A percentile compares a stretch with the other conserved stretches of the same genome.
Evolutionary conservation across 2,329 filamentous ascomycete species (phyloP).

Genomic region (Xylariaceae sp.): DNA sequence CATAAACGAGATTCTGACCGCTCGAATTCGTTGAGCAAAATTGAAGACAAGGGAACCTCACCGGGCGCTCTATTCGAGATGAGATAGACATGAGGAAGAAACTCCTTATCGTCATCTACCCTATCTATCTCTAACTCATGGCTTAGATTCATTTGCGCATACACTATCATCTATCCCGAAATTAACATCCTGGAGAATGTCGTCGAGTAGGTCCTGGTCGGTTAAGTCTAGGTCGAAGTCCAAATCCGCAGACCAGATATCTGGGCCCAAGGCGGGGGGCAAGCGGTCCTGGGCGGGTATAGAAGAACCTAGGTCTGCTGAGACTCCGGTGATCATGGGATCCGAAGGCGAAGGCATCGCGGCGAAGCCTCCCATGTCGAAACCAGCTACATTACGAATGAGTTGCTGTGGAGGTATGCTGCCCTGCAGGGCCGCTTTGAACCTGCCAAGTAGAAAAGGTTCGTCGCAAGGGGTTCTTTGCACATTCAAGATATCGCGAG

Average conservation of each 20-base stretch:
- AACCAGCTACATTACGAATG: neutral
- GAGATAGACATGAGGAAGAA: neutral
- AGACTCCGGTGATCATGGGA: slow-evolving; percentile 12
- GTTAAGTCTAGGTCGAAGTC: slow-evolving; percentile 24
- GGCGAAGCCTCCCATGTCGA: slow-evolving; percentile 7
- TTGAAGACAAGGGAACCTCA: too few species aligned
- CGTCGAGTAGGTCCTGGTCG: slow-evolving; percentile 27
- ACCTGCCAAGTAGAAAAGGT: slow-evolving; percentile 45
- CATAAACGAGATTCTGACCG: too few species aligned
- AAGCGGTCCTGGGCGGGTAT: neutral
- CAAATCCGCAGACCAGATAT: slow-evolving; percentile 19
- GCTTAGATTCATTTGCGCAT: neutral
- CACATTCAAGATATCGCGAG: slow-evolving; percentile 43
- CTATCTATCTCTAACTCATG: slow-evolving; percentile 1
- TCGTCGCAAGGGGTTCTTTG: slow-evolving; percentile 51
- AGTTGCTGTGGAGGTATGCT: neutral
- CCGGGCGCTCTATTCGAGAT: too few species aligned
- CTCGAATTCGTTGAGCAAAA: too few species aligned
- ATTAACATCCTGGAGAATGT: slow-evolving; percentile 27
- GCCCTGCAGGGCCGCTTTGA: slow-evolving; percentile 42
- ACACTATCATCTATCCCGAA: slow-evolving; percentile 16
- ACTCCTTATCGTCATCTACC: slow-evolving; percentile 1
- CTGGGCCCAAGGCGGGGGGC: slow-evolving; percentile 3
- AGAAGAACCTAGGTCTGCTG: slow-evolving; percentile 11
- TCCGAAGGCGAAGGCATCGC: slow-evolving; percentile 4